These are phyloP conservation scores for Murraya koenigii DNA, from an alignment of 345 rosid species.

Conservation along the genomic window DNA sequence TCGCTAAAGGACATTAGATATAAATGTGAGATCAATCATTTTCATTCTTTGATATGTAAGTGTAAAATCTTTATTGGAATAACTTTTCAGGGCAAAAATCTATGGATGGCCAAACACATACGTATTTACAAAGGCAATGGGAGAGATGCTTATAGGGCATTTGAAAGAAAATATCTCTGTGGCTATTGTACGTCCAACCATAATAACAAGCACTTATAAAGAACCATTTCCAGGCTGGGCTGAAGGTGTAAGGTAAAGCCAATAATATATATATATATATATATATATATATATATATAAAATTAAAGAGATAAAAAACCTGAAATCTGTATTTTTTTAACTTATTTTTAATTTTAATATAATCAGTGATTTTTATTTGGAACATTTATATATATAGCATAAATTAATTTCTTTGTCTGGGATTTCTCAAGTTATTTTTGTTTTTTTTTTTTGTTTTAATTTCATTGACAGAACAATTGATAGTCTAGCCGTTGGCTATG, in stretches of 20 bases:
- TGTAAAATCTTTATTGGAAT: background rate
- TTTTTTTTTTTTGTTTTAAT: background rate
- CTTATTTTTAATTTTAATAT: too few species aligned
- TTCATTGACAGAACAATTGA: slow-evolving; percentile 65
- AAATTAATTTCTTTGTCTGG: background rate
- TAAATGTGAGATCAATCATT: too few species aligned
- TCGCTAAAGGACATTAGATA: too few species aligned
- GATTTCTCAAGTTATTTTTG: background rate
- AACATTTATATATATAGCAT: background rate
- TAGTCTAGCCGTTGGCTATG: slow-evolving; percentile 67
- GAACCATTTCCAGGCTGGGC: slow-evolving; percentile 90
- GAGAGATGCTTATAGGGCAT: slow-evolving; percentile 62
- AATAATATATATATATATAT: background rate
- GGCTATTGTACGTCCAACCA: slow-evolving; percentile 66
- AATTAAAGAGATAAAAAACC: too few species aligned
- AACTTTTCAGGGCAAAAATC: slow-evolving; percentile 48
- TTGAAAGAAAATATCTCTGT: slow-evolving; percentile 43
- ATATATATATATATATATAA: background rate
- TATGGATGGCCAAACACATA: slow-evolving; percentile 87
- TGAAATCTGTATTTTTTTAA: too few species aligned
- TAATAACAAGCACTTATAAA: slow-evolving; percentile 64
- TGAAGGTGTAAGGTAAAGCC: slow-evolving; percentile 61
- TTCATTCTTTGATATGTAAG: background rate
- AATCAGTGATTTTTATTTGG: too few species aligned
- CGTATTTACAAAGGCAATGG: slow-evolving; percentile 92